A percentile compares a stretch with the other conserved stretches of the same genome.
Conservation (phyloP, 257 asterid species). For the Solanum appendiculatum region DNA sequence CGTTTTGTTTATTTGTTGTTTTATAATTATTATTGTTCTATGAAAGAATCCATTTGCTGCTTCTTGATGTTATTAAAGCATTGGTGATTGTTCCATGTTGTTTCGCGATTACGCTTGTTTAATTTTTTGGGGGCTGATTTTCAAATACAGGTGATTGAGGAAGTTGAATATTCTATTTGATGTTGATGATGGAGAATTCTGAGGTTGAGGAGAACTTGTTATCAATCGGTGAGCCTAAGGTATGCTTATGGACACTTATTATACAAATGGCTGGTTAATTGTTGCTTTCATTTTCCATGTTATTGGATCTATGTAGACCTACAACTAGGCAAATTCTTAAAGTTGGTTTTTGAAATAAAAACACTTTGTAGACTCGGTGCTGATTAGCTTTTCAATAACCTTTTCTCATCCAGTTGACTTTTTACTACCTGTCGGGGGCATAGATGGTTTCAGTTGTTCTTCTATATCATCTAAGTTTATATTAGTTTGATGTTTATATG, state of each 20-base stretch:
- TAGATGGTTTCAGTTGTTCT: background rate
- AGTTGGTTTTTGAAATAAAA: background rate
- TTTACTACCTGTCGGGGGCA: background rate
- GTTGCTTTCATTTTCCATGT: background rate
- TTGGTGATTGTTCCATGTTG: background rate
- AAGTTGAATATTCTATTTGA: constrained; percentile 3
- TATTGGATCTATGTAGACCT: background rate
- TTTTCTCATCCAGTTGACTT: background rate
- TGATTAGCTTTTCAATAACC: background rate
- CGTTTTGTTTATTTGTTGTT: background rate
- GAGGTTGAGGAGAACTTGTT: constrained; percentile 73
- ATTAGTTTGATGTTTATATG: background rate
- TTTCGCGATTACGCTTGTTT: background rate
- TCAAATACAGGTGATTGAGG: constrained; percentile 28
- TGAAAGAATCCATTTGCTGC: background rate
- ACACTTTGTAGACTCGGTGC: background rate
- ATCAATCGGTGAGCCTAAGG: constrained; percentile 92
- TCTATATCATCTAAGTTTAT: background rate
- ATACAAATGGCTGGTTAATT: background rate
- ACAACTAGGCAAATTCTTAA: background rate
- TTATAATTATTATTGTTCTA: background rate
- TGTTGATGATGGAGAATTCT: constrained; percentile 43
- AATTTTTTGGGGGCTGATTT: background rate
- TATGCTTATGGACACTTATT: constrained; percentile 3
- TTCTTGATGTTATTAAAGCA: background rate